A percentile compares a stretch with the other conserved stretches of the same genome.
Conservation (phyloP, 129 eudicot species). For the Helianthus tuberosus region DNA sequence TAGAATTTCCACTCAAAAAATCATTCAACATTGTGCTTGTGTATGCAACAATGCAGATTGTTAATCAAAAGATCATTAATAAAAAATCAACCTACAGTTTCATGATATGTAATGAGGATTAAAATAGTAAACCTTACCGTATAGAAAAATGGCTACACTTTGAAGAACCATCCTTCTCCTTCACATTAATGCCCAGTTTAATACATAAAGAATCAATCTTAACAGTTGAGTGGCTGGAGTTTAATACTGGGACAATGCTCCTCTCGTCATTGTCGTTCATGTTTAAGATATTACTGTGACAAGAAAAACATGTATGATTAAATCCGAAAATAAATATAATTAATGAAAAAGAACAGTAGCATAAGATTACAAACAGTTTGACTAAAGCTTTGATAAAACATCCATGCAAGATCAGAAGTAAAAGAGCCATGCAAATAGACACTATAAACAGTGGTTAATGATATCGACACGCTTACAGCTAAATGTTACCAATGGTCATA, state of each 20-base stretch:
- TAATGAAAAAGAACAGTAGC: background rate
- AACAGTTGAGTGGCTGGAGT: constrained; percentile 40
- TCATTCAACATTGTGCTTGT: background rate
- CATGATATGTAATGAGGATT: background rate
- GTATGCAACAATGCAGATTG: constrained; percentile 1
- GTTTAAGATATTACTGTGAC: constrained; percentile 36
- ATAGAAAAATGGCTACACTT: constrained; percentile 63
- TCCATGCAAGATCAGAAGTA: constrained; percentile 14
- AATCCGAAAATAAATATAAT: background rate
- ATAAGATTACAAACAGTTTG: background rate
- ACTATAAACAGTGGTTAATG: background rate
- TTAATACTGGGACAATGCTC: constrained; percentile 34
- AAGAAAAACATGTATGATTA: constrained; percentile 21
- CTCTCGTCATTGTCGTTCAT: constrained; percentile 43
- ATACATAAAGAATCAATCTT: constrained; percentile 58
- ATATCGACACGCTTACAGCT: constrained; percentile 8
- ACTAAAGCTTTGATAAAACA: constrained; percentile 1
- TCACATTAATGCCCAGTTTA: constrained; percentile 46
- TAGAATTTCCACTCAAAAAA: background rate
- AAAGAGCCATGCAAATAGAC: constrained; percentile 13
- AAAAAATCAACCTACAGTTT: background rate
- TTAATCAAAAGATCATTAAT: background rate
- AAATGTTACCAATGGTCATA: constrained; percentile 5
- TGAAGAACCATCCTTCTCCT: constrained; percentile 38
- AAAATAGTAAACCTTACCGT: constrained; percentile 55